phyloP scores from a whole-genome alignment of 768 basidiomycete genomes.

The Sistotremastrum niveocremeum region DNA sequence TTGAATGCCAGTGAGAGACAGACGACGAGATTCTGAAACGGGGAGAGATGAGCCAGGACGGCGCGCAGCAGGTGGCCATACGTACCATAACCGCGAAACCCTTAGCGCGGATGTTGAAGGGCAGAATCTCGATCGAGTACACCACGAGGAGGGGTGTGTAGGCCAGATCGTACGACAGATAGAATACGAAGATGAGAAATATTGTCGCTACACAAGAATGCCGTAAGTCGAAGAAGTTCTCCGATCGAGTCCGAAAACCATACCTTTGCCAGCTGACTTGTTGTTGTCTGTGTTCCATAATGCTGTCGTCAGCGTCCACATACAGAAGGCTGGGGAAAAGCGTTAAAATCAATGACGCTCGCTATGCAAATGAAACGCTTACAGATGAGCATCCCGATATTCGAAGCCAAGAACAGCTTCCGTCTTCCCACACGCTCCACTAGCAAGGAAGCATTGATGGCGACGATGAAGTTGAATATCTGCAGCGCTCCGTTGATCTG shows the following conservation, averaged over 20 bases:
- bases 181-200: constrained; percentile 36
- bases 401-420: constrained; percentile 53
- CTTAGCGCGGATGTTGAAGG: constrained; percentile 46
- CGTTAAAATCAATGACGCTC: constrained; percentile 29
- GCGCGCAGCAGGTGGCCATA: background rate
- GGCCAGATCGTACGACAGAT: constrained; percentile 40
- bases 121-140: constrained; percentile 56
- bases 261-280: constrained; percentile 5
- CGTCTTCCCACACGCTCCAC: constrained; percentile 58
- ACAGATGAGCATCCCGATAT: constrained; percentile 45
- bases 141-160: constrained; percentile 28
- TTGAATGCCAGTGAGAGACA: constrained; percentile 58
- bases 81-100: constrained; percentile 55
- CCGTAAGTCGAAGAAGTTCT: background rate
- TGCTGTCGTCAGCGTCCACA: constrained; percentile 42
- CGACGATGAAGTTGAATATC: constrained; percentile 50
- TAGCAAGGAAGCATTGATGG: constrained; percentile 46
- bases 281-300: constrained; percentile 13
- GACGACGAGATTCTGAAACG: constrained; percentile 40
- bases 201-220: background rate
- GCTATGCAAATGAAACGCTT: constrained; percentile 17
- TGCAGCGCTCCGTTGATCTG: constrained; percentile 49
- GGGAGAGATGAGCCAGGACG: constrained; percentile 25
- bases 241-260: background rate
- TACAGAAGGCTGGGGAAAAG: constrained; percentile 36